Base-by-base conservation (phyloP, 139 green algal genomes). In the Tetradesmus lagerheimii region DNA sequence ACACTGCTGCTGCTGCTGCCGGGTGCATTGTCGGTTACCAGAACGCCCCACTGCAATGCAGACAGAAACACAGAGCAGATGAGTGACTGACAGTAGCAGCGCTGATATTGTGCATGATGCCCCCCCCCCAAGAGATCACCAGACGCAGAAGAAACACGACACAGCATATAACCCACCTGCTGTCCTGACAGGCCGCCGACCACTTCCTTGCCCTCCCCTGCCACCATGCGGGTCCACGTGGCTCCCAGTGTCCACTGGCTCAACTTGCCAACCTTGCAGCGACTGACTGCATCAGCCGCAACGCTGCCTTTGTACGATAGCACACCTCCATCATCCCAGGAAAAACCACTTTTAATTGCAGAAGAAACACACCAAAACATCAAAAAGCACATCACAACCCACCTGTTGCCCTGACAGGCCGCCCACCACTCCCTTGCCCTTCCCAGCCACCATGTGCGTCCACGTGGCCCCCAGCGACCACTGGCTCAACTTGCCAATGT, bases 21-120 rank as follows among this genome's bases (percentile, higher is more conserved):
- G 53, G 81, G 35, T n/a, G 79, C 79, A 29, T 85, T 85, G 37
- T 88, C 82, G 14, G 34, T 88, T 20, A 88, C 41, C 82, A 88
- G 4, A 12, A 88, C 34, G 39, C 82, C 82, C 82, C 23, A 79
- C 82, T 88, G 57, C 37, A 53, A 43, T 3, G 25, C 66, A 79
- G 38, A 39, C 57, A 79, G 57, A n/a, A 78, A n/a, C 8, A n/a
- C 1, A 6, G 16, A 29, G 35, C 76, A 80, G 18, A 3, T 8
- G 74, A 80, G 35, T 50, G 43, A 8, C 43, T 14, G 43, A 50
- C 8, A 27, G 23, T 18, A 29, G 35, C 76, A 82, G 23, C 4
- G 62, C 62, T 34, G 62, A 27, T 34, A 8, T 50, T 50, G 43
- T 4, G 43, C 43, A 74, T n/a, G 43, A 50, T 8, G 43, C 43